Conservation (phyloP, 768 basidiomycete species). For the Pleurotus sapidus region DNA sequence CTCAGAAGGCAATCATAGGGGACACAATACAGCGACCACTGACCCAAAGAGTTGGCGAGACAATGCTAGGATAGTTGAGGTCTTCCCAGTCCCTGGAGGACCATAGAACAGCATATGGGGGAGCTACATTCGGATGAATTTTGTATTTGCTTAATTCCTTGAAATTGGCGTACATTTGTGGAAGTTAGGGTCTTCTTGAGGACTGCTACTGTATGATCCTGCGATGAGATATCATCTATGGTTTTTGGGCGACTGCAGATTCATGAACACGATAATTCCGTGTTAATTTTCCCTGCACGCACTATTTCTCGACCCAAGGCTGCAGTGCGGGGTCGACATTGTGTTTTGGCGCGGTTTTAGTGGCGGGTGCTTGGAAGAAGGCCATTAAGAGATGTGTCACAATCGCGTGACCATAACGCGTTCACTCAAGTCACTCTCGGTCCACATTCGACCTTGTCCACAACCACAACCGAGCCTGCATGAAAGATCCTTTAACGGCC, state of each 20-base stretch:
- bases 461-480: slow-evolving; percentile 15
- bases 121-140: slow-evolving; percentile 48
- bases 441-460: slow-evolving; percentile 17
- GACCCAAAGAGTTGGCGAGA: slow-evolving; percentile 94
- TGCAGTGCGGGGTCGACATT: slow-evolving; percentile 57
- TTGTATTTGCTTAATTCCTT: no score
- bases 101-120: slow-evolving; percentile 99
- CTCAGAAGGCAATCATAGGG: background rate
- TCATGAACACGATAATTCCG: slow-evolving; percentile 4
- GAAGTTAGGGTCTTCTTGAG: slow-evolving; percentile 87
- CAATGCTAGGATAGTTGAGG: slow-evolving; percentile 94
- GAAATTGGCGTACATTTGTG: slow-evolving; percentile 65
- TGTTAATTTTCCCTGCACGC: slow-evolving; percentile 17
- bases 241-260: slow-evolving; percentile 85
- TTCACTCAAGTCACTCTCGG: slow-evolving; percentile 36
- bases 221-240: slow-evolving; percentile 96
- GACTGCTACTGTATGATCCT: slow-evolving; percentile 94
- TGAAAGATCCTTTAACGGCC: slow-evolving; percentile 24
- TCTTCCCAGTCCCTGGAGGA: slow-evolving; percentile 98
- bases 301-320: slow-evolving; percentile 99
- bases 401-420: slow-evolving; percentile 43
- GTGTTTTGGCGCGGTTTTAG: slow-evolving; percentile 41
- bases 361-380: slow-evolving; percentile 56
- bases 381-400: slow-evolving; percentile 50
- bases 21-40: slow-evolving; percentile 17